Base-by-base conservation (phyloP, 441 rosid genomes). In the California macrophylla region DNA sequence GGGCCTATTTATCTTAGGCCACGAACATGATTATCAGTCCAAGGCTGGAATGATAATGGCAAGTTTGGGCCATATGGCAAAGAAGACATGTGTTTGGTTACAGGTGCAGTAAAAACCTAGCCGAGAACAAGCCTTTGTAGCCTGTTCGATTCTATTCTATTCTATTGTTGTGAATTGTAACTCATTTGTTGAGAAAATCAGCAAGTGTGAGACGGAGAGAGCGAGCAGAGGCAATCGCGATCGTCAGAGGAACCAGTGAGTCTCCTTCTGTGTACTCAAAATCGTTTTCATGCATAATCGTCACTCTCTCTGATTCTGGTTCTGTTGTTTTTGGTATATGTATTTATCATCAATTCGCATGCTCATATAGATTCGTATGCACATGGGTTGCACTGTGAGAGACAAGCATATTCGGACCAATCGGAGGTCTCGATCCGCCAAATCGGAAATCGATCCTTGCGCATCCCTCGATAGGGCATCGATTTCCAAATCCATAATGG, bases 331-430 rank as follows among this genome's bases (percentile, higher is more conserved):
- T 50, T 16, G 7, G n/a, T 23, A 21, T 12, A 23, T 56, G 26
- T 56, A 21, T 56, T 56, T 10, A 21, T 56, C 58, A 16, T 50
- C 58, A 50, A 50, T 16, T 50, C 21, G 58, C 23, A 18, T 18
- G 23, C 6, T 50, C 20, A 50, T 50, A 16, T 50, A 16, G 58
- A 50, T 50, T 50, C 58, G 15, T 38, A 20, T 8, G 21, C 4
- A 52, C 56, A 29, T 87, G 93, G 93, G 91, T 18, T 87, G 94
- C 82, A 78, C 86, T 47, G 89, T 78, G 20, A 87, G 93, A 56
- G 89, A 86, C 66, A 89, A 91, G 84, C 89, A 86, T 60, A 71
- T 84, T 76, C 82, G 91, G 26, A 68, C 92, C 2, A 83, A 74
- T 69, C 82, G 97, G 20, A 84, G 83, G 77, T 36, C 77, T 54